These are phyloP conservation scores for Penicillium palitans DNA, from an alignment of 2,329 filamentous ascomycete species.

Conservation along the genomic window DNA sequence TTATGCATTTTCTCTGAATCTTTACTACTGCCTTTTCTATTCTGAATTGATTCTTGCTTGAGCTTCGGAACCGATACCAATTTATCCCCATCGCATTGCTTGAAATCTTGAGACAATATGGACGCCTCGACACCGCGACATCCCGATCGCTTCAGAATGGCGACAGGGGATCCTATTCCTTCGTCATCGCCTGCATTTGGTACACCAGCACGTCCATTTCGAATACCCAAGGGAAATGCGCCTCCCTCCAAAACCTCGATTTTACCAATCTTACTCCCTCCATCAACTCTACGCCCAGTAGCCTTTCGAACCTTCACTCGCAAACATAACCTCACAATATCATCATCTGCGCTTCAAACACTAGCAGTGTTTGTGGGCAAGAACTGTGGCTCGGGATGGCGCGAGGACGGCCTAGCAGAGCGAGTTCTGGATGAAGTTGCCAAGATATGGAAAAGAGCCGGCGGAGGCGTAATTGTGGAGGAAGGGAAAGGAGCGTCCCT, in stretches of 20 bases:
- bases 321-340: slow-evolving; percentile 92
- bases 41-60: background rate
- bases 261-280: slow-evolving; percentile 84
- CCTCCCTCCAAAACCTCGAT: slow-evolving; percentile 63
- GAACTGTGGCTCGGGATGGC: slow-evolving; percentile 94
- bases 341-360: slow-evolving; percentile 79
- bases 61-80: background rate
- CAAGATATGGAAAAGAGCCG: slow-evolving; percentile 85
- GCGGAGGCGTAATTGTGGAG: slow-evolving; percentile 87
- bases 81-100: background rate
- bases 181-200: slow-evolving; percentile 90
- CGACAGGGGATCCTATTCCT: slow-evolving; percentile 61
- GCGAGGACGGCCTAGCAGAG: slow-evolving; percentile 91
- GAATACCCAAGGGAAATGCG: slow-evolving; percentile 41
- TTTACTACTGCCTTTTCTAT: background rate
- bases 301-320: slow-evolving; percentile 97
- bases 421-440: slow-evolving; percentile 89
- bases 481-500: slow-evolving; percentile 67
- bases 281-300: slow-evolving; percentile 80
- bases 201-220: slow-evolving; percentile 77
- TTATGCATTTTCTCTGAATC: background rate
- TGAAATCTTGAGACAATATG: slow-evolving; percentile 13
- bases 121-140: slow-evolving; percentile 26
- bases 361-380: slow-evolving; percentile 87
- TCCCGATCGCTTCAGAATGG: slow-evolving; percentile 23